phyloP scores from a whole-genome alignment of 2,329 filamentous ascomycete genomes.

The Epichloe gansuensis region DNA sequence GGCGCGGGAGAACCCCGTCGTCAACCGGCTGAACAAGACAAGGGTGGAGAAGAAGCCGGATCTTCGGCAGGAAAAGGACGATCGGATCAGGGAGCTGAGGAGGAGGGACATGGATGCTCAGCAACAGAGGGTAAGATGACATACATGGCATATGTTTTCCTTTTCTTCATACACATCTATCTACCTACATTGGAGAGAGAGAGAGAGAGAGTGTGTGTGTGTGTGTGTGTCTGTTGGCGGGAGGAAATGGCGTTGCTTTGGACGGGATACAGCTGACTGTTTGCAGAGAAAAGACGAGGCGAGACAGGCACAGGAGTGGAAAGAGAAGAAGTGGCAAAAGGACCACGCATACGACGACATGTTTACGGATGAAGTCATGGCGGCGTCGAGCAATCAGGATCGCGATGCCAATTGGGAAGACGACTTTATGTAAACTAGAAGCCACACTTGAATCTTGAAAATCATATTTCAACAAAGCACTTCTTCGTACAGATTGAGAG shows the following conservation, averaged over 20 bases:
- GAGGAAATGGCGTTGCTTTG: too few relatives aligned
- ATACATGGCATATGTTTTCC: constrained; percentile 9
- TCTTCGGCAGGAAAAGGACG: constrained; percentile 68
- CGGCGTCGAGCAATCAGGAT: constrained; percentile 71
- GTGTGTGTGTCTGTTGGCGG: too few relatives aligned
- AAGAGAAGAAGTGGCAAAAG: constrained; percentile 85
- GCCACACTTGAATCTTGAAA: too few relatives aligned
- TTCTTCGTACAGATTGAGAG: not conserved
- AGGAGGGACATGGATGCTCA: constrained; percentile 53
- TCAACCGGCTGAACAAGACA: constrained; percentile 98
- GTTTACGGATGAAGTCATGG: constrained; percentile 71
- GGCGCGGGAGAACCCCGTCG: constrained; percentile 72
- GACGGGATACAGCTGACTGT: not conserved
- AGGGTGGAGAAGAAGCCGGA: constrained; percentile 80
- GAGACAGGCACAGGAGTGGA: constrained; percentile 60
- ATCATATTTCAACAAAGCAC: not conserved
- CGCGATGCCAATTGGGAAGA: constrained; percentile 66
- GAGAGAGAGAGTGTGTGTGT: too few relatives aligned
- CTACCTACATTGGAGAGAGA: too few relatives aligned
- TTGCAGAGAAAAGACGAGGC: constrained; percentile 66
- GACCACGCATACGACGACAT: constrained; percentile 97
- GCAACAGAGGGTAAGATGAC: constrained; percentile 41
- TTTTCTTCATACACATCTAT: constrained; percentile 2
- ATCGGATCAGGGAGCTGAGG: constrained; percentile 56
- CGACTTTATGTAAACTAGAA: constrained; percentile 66